A percentile compares a stretch with the other conserved stretches of the same genome.
phyloP scores from a whole-genome alignment of 768 basidiomycete species.

The Phylloporus rhodoxanthus region DNA sequence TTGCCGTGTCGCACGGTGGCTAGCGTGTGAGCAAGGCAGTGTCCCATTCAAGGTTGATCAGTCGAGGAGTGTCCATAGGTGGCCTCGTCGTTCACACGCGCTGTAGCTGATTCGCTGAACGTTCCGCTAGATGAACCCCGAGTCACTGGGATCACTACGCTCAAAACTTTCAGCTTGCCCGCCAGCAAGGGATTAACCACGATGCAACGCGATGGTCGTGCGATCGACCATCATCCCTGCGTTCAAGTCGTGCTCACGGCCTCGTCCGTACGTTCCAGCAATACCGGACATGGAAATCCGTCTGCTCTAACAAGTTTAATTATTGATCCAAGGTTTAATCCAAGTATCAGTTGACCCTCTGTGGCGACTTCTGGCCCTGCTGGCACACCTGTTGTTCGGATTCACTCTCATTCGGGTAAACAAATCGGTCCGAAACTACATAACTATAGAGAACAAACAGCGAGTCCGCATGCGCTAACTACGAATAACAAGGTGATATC shows the following conservation, averaged over 20 bases:
- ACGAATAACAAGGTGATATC: not conserved
- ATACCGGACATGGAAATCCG: constrained; percentile 7
- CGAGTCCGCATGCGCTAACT: not conserved
- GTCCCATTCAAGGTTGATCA: constrained; percentile 7
- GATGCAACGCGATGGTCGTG: constrained; percentile 12
- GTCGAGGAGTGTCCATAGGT: constrained; percentile 2
- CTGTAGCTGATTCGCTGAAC: constrained; percentile 8
- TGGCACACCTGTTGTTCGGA: not conserved
- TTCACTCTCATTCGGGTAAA: not conserved
- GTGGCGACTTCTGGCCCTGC: not conserved
- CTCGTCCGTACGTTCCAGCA: not conserved
- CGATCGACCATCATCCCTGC: constrained; percentile 12
- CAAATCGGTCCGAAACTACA: not conserved
- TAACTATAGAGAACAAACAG: not conserved
- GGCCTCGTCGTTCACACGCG: constrained; percentile 29
- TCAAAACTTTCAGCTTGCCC: constrained; percentile 3
- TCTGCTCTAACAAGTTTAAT: not conserved
- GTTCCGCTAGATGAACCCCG: constrained; percentile 14
- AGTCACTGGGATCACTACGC: constrained; percentile 11
- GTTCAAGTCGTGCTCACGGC: not conserved
- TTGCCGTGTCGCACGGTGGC: constrained; percentile 4
- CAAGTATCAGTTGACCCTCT: not conserved
- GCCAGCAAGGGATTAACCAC: constrained; percentile 23
- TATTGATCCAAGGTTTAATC: not conserved
- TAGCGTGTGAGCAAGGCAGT: constrained; percentile 10